Evolutionary conservation across 192 early-diverging fungal genomes (phyloP).

Genomic region (Podila verticillata): DNA sequence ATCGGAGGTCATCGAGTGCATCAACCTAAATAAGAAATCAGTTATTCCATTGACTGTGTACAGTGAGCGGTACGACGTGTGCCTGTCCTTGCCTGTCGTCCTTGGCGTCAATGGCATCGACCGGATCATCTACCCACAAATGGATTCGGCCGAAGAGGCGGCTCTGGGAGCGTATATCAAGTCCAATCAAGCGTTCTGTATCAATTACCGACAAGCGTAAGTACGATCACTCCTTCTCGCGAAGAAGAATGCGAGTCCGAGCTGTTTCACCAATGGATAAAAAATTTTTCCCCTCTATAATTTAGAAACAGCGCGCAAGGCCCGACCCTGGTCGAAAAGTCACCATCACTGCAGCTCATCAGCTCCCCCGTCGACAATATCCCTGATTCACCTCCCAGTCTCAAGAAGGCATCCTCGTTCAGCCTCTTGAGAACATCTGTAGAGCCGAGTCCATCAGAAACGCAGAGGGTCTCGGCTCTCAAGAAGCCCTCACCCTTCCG

Average conservation of each 20-base stretch:
- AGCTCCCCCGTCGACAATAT: background rate
- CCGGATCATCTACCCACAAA: conserved; percentile 69
- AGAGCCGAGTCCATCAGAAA: background rate
- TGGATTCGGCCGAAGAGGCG: conserved; percentile 64
- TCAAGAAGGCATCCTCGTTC: background rate
- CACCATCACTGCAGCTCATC: background rate
- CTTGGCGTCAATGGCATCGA: conserved; percentile 74
- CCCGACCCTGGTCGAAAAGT: too few species aligned
- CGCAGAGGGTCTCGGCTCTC: background rate
- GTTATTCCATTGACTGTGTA: conserved; percentile 77
- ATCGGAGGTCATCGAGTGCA: conserved; percentile 65
- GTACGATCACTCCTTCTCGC: background rate
- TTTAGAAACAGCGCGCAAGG: too few species aligned
- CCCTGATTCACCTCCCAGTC: background rate
- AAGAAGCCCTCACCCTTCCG: background rate
- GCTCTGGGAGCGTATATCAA: conserved; percentile 60
- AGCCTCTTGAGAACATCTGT: background rate
- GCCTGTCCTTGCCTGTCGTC: conserved; percentile 76
- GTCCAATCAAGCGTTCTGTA: conserved; percentile 62
- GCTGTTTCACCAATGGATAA: too few species aligned
- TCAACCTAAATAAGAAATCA: conserved; percentile 71
- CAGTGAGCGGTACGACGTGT: conserved; percentile 64
- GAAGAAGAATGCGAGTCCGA: too few species aligned
- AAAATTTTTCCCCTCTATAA: too few species aligned
- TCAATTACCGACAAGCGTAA: conserved; percentile 36